Conservation (phyloP, 2,329 filamentous ascomycete genomes). For the Neofusicoccum cordaticola region DNA sequence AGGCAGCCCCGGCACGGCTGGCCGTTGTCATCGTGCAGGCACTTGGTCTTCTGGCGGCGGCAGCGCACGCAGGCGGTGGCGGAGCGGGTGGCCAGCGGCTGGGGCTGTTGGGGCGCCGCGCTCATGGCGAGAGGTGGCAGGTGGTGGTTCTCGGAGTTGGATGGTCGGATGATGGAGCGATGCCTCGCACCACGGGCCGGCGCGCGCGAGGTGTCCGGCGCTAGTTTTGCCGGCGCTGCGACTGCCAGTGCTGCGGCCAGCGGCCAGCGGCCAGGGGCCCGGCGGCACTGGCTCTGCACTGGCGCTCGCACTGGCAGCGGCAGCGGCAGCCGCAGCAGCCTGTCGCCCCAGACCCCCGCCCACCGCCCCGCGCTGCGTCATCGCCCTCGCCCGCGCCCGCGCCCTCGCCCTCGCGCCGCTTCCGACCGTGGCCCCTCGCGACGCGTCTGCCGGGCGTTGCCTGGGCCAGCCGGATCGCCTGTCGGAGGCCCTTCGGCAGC, state of each 20-base stretch:
- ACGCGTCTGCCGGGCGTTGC: background rate
- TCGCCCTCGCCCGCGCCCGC: background rate
- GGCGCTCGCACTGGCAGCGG: too few relatives aligned
- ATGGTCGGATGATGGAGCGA: constrained; percentile 7
- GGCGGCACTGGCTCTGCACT: background rate
- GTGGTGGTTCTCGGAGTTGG: background rate
- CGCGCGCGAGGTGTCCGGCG: background rate
- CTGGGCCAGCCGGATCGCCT: background rate
- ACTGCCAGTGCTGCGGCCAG: background rate
- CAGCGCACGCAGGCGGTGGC: constrained; percentile 15
- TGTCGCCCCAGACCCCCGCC: background rate
- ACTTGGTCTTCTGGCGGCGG: constrained; percentile 14
- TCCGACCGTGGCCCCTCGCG: too few relatives aligned
- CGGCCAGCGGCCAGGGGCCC: background rate
- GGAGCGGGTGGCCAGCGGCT: constrained; percentile 8
- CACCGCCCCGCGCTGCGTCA: background rate
- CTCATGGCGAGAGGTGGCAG: background rate
- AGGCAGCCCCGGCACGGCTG: constrained; percentile 15
- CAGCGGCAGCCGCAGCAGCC: background rate
- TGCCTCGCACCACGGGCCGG: background rate
- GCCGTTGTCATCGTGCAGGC: constrained; percentile 15
- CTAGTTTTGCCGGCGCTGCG: background rate
- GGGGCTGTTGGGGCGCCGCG: background rate
- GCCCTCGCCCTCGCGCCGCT: too few relatives aligned
- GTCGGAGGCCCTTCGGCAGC: background rate